Evolutionary conservation across 2,329 filamentous ascomycete genomes (phyloP).

Genomic region (Arthrobotrys pseudoclavata): DNA sequence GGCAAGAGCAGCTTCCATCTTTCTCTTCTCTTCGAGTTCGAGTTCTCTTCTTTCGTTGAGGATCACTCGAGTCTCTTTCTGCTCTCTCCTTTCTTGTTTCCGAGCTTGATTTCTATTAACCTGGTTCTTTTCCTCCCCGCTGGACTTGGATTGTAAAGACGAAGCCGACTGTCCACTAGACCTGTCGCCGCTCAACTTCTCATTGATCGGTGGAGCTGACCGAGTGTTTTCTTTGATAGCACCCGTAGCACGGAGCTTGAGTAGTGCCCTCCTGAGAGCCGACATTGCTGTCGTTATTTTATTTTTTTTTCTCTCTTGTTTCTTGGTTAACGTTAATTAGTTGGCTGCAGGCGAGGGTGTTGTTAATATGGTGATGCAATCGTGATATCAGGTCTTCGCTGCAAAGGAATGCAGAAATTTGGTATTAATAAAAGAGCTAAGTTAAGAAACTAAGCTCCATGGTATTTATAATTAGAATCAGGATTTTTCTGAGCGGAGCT

Average conservation of each 20-base stretch:
- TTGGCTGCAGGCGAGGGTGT: neutral
- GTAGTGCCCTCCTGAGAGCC: slow-evolving; percentile 55
- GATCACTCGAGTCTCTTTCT: slow-evolving; percentile 63
- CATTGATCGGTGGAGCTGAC: slow-evolving; percentile 12
- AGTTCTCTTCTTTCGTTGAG: slow-evolving; percentile 67
- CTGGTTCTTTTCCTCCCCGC: slow-evolving; percentile 43
- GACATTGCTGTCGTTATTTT: slow-evolving; percentile 52
- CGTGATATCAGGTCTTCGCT: slow-evolving; percentile 16
- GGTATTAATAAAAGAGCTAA: neutral
- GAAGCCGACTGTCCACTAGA: slow-evolving; percentile 50
- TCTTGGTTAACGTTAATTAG: neutral
- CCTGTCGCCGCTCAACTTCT: slow-evolving; percentile 45
- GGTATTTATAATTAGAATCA: slow-evolving; percentile 13
- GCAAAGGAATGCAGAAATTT: neutral
- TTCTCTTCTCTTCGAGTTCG: slow-evolving; percentile 68
- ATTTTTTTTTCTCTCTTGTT: neutral
- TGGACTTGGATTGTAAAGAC: slow-evolving; percentile 48
- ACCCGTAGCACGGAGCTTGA: slow-evolving; percentile 39
- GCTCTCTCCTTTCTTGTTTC: slow-evolving; percentile 66
- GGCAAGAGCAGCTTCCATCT: slow-evolving; percentile 66
- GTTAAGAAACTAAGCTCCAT: neutral
- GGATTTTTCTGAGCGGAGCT: neutral
- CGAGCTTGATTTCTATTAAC: slow-evolving; percentile 68
- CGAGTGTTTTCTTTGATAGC: slow-evolving; percentile 31
- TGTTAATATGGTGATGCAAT: slow-evolving; percentile 17